Conservation (phyloP, 2,329 filamentous ascomycete species). For the Chaetomium globosum region DNA sequence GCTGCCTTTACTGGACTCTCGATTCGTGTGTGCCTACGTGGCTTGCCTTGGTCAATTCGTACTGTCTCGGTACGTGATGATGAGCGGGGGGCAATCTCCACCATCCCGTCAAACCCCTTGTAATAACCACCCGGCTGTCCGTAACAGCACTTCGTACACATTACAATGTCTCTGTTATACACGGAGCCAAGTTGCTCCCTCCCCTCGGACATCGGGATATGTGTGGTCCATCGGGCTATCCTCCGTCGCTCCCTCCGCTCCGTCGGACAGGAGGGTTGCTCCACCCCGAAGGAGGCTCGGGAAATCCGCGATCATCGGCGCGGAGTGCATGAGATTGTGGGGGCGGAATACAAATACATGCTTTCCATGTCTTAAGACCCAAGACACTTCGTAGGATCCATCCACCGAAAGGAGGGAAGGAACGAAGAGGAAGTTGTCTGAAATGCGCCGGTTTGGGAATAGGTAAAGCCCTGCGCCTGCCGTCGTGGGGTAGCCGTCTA, state of each 20-base stretch:
- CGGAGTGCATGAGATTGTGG: not conserved
- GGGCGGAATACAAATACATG: not conserved
- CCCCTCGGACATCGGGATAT: not conserved
- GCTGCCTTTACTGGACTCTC: not conserved
- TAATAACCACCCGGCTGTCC: not conserved
- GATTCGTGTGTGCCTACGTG: not conserved
- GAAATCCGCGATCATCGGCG: not conserved
- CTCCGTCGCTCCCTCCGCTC: not conserved
- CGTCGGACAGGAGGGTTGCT: not conserved
- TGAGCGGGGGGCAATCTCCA: not conserved
- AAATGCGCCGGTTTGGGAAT: not conserved
- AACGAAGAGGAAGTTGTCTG: not conserved
- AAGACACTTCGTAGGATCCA: not conserved
- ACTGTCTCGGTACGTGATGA: not conserved
- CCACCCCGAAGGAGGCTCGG: conserved; percentile 6
- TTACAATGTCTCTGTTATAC: not conserved
- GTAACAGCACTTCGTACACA: no score
- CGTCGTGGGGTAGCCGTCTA: not conserved
- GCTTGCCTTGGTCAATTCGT: not conserved
- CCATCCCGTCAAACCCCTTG: not conserved
- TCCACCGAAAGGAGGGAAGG: not conserved
- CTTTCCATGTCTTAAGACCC: no score
- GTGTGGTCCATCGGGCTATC: not conserved
- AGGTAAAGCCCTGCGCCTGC: no score
- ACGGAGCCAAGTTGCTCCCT: no score